These are phyloP conservation scores for Apiospora arundinis DNA, from an alignment of 2,329 filamentous ascomycete genomes.

Conservation along the genomic window DNA sequence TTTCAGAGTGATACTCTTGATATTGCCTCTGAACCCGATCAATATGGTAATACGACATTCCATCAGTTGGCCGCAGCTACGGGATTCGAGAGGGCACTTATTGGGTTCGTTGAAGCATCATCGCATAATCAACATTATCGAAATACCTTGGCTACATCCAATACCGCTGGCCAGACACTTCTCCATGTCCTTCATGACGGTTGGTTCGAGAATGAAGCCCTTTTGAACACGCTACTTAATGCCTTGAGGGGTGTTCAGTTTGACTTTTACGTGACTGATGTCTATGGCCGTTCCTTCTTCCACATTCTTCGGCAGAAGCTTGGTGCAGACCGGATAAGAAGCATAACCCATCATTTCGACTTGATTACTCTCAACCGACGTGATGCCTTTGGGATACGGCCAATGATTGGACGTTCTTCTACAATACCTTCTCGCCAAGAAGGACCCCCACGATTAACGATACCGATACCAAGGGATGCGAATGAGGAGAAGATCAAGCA, in stretches of 20 bases:
- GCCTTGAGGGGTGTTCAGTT: slow-evolving; percentile 31
- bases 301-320: slow-evolving; percentile 40
- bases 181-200: slow-evolving; percentile 40
- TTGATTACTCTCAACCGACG: slow-evolving; percentile 44
- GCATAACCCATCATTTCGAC: slow-evolving; percentile 37
- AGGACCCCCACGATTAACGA: slow-evolving; percentile 29
- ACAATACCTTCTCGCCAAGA: slow-evolving; percentile 24
- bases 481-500: slow-evolving; percentile 32
- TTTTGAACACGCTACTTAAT: slow-evolving; percentile 32
- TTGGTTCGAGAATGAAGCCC: slow-evolving; percentile 36
- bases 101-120: slow-evolving; percentile 31
- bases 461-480: slow-evolving; percentile 28
- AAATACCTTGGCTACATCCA: slow-evolving; percentile 34
- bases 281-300: slow-evolving; percentile 40
- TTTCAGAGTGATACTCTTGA: background rate
- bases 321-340: slow-evolving; percentile 28
- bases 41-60: slow-evolving; percentile 59
- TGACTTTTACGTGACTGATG: slow-evolving; percentile 37
- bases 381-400: slow-evolving; percentile 53
- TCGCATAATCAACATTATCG: slow-evolving; percentile 29
- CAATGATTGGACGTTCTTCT: slow-evolving; percentile 31
- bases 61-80: slow-evolving; percentile 43
- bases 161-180: slow-evolving; percentile 40
- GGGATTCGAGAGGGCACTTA: slow-evolving; percentile 29
- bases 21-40: background rate